Evolutionary conservation across 495 filamentous ascomycete species (phyloP).

Genomic region (Alectoria sarmentosa): DNA sequence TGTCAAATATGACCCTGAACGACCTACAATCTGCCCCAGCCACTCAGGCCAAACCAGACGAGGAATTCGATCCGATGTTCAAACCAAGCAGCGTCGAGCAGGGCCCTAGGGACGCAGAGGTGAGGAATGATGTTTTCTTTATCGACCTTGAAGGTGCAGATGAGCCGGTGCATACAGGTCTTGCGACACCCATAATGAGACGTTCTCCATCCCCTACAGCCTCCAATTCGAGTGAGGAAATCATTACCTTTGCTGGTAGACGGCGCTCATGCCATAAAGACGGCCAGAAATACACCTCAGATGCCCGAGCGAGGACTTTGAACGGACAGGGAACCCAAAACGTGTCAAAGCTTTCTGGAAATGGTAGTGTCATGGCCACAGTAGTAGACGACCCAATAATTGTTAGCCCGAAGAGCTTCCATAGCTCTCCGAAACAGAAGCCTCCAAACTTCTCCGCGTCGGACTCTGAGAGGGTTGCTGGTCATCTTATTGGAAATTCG

Average conservation of each 20-base stretch:
- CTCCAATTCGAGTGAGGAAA: slow-evolving; percentile 56
- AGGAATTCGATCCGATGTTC: neutral
- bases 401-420: neutral
- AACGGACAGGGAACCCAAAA: neutral
- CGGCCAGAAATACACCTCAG: neutral
- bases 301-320: neutral
- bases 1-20: slow-evolving; percentile 14
- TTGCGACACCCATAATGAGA: slow-evolving; percentile 28
- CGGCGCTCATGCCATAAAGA: slow-evolving; percentile 18
- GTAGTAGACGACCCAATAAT: slow-evolving; percentile 6
- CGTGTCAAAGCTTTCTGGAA: neutral
- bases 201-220: slow-evolving; percentile 34
- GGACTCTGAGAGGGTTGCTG: neutral
- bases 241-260: slow-evolving; percentile 60
- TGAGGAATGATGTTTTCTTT: slow-evolving; percentile 11
- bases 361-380: neutral
- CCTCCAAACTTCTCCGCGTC: neutral
- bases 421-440: neutral
- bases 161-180: slow-evolving; percentile 21
- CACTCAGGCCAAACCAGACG: neutral
- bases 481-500: neutral
- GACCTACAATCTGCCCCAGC: neutral
- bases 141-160: slow-evolving; percentile 12
- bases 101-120: neutral
- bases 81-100: neutral